These are phyloP conservation scores for Fusarium stilboides DNA, from an alignment of 2,329 filamentous ascomycete genomes.

Conservation along the genomic window DNA sequence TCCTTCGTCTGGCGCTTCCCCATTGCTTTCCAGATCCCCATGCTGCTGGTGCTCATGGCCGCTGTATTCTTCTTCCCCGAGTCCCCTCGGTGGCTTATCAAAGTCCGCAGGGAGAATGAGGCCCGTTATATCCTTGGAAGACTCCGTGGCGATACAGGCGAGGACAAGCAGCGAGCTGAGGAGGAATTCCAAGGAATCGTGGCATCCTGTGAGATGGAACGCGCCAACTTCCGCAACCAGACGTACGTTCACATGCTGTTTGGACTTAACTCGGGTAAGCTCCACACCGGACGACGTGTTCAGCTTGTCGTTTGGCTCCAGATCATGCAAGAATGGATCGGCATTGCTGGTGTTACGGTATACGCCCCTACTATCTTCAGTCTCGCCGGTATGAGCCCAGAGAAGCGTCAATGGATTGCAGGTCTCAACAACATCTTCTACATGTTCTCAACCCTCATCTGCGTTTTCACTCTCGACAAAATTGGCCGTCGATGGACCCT, in stretches of 20 bases:
- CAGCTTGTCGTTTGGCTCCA: conserved; percentile 74
- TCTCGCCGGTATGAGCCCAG: conserved; percentile 75
- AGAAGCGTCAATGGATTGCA: conserved; percentile 75
- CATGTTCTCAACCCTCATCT: conserved; percentile 76
- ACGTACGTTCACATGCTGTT: conserved; percentile 76
- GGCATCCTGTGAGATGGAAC: no score
- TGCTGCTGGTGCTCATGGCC: conserved; percentile 69
- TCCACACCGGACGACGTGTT: conserved; percentile 77
- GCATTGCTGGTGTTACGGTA: conserved; percentile 78
- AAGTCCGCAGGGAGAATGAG: conserved; percentile 76
- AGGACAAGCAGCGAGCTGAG: no score
- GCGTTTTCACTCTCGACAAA: conserved; percentile 78
- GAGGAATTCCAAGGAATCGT: no score
- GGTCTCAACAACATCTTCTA: conserved; percentile 68
- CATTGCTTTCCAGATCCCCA: conserved; percentile 78
- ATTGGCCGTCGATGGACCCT: conserved; percentile 79
- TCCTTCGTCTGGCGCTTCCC: conserved; percentile 78
- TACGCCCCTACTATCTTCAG: conserved; percentile 73
- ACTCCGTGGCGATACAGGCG: conserved; percentile 68
- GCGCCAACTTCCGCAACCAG: no score
- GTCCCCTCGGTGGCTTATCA: conserved; percentile 77
- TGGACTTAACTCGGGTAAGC: conserved; percentile 73
- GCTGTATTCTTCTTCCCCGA: conserved; percentile 77
- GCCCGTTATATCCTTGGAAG: conserved; percentile 75
- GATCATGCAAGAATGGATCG: conserved; percentile 44